These are phyloP conservation scores for Cucumis hystrix DNA, from an alignment of 306 rosid species.

Conservation along the genomic window DNA sequence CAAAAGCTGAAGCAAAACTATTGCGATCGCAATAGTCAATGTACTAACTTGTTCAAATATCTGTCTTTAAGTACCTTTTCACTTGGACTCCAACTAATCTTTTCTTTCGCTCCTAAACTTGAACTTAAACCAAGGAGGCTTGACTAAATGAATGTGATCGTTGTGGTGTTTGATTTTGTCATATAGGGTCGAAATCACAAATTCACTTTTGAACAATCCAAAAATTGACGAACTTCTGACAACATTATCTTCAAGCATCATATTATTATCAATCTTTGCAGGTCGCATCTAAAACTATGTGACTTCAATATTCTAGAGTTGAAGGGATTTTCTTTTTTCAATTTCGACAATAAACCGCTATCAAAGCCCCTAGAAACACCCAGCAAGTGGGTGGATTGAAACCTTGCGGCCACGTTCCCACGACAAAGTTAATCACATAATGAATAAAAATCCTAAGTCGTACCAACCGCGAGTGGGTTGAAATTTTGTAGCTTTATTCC, in stretches of 20 bases:
- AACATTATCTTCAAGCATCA: not conserved
- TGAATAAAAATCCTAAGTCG: conserved; percentile 34
- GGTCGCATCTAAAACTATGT: not conserved
- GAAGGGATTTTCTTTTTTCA: not conserved
- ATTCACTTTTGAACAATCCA: not conserved
- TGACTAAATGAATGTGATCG: not conserved
- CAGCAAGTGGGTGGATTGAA: not conserved
- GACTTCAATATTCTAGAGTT: not conserved
- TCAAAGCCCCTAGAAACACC: not conserved
- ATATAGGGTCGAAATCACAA: not conserved
- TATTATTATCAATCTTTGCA: not conserved
- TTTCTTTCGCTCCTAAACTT: not conserved
- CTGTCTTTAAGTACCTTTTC: not conserved
- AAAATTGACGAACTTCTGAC: not conserved
- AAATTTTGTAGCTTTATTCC: conserved; percentile 4
- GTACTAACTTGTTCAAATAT: not conserved
- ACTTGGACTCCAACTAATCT: not conserved
- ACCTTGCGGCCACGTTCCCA: conserved; percentile 21
- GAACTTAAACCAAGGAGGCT: not conserved
- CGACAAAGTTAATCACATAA: conserved; percentile 35
- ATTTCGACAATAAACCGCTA: not conserved
- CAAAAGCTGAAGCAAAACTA: not conserved
- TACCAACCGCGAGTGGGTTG: conserved; percentile 22
- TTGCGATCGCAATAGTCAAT: not conserved
- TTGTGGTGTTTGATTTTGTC: not conserved